Evolutionary conservation across 2,329 filamentous ascomycete genomes (phyloP), one percentile per base, ranked within the genome.

Genomic region (Botrytis fabae): DNA sequence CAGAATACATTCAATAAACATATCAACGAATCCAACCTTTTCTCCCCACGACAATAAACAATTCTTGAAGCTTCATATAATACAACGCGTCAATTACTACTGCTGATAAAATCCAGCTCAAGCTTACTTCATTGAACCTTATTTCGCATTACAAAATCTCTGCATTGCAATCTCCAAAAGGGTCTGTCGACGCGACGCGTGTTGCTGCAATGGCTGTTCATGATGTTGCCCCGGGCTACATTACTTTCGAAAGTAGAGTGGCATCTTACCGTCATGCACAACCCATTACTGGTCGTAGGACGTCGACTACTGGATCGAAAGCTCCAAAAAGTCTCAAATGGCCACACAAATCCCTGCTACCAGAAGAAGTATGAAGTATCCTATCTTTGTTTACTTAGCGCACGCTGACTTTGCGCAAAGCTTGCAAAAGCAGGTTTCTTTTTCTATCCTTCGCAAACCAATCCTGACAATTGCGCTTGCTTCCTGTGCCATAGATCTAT

Each of bases 341-440:
- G 96, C 94, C 95, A 35, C 93, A 97, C 81, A 86, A 88, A 75
- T 86, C 84, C 42, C 89, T 93, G 1, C 85, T 89, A 1, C 86
- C 91, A 20, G 86, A 89, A 76, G 88, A 91, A 76, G 92, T 93
- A 84, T 54, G 68, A 22, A n/a, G 18, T 59, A 28, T 48, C 69
- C 28, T n/a, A 42, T 32, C 14, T 46, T 32, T 69, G 48, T 69
- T 57, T 22, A 44, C 65, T 40, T n/a, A 6, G 16, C 18, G 35
- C 18, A 16, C 48, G n/a, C 65, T 69, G n/a, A 69, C 38, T 12
- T 32, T 32, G 65, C 48, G 60, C 65, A 62, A 80, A 97, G 92
- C 91, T 99, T 78, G 95, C 96, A 7, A 90, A 89, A 80, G 95
- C 96, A 73, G 96, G 96, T 54, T 97, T 99, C 84, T 96, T 92